Evolutionary conservation across 768 basidiomycete species (phyloP).

Genomic region (Termitomyces sp.): DNA sequence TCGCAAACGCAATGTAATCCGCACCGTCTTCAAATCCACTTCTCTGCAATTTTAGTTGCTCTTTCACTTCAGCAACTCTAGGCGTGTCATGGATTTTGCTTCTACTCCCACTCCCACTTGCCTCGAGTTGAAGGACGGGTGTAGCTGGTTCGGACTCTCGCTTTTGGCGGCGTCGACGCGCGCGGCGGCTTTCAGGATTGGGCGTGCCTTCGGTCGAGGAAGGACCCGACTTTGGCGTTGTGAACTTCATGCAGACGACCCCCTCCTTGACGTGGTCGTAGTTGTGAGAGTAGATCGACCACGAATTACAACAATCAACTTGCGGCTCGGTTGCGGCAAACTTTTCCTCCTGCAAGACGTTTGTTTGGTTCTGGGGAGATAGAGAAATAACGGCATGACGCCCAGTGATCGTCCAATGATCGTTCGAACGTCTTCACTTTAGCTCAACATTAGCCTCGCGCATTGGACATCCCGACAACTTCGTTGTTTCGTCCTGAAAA

Average conservation of each 20-base stretch:
- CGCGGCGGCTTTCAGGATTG: conserved; percentile 8
- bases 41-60: neutral
- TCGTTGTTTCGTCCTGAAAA: neutral
- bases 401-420: no score
- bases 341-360: conserved; percentile 1
- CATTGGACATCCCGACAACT: neutral
- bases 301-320: neutral
- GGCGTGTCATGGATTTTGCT: neutral
- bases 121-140: neutral
- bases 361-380: conserved; percentile 8
- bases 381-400: conserved; percentile 1
- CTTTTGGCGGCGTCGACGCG: conserved; percentile 16
- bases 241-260: conserved; percentile 5
- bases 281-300: neutral
- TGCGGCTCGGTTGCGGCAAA: neutral
- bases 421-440: neutral
- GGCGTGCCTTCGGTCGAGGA: conserved; percentile 9
- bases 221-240: conserved; percentile 3
- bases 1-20: conserved; percentile 27
- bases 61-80: neutral
- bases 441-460: neutral
- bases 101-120: neutral
- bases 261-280: neutral
- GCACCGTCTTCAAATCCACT: conserved; percentile 27
- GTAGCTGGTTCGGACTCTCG: conserved; percentile 6